Evolutionary conservation across 768 basidiomycete species (phyloP).

Genomic region (Rubroboletus satanas): DNA sequence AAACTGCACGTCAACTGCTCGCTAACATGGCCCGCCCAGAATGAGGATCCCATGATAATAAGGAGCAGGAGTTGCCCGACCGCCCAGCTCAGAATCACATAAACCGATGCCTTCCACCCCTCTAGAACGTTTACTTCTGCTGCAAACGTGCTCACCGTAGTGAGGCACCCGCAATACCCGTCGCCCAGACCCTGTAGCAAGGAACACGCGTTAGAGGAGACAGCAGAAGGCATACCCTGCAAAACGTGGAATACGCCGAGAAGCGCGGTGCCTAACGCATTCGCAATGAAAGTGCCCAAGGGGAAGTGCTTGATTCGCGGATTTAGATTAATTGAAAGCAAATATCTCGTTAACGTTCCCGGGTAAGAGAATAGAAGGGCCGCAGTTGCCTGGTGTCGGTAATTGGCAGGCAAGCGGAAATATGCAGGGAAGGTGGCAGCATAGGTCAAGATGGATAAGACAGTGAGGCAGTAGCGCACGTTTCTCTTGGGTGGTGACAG

Average conservation of each 20-base stretch:
- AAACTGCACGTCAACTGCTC: slow-evolving; percentile 52
- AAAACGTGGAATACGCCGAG: slow-evolving; percentile 70
- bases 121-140: slow-evolving; percentile 66
- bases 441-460: slow-evolving; percentile 62
- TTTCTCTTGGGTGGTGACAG: slow-evolving; percentile 40
- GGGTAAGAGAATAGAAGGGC: slow-evolving; percentile 88
- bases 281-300: slow-evolving; percentile 74
- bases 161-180: slow-evolving; percentile 94
- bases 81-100: slow-evolving; percentile 65
- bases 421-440: slow-evolving; percentile 75
- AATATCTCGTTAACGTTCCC: slow-evolving; percentile 80
- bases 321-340: slow-evolving; percentile 73
- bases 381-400: slow-evolving; percentile 78
- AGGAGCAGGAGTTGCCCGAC: slow-evolving; percentile 67
- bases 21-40: slow-evolving; percentile 46
- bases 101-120: slow-evolving; percentile 58
- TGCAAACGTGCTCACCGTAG: slow-evolving; percentile 90
- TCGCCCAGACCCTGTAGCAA: slow-evolving; percentile 80
- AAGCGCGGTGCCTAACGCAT: slow-evolving; percentile 77
- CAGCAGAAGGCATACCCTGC: slow-evolving; percentile 45
- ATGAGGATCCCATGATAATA: slow-evolving; percentile 66
- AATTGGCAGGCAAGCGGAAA: slow-evolving; percentile 62
- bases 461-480: slow-evolving; percentile 49
- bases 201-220: slow-evolving; percentile 56
- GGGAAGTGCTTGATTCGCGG: slow-evolving; percentile 58